Evolutionary conservation across 768 basidiomycete species (phyloP).

Genomic region (Steccherinum ochraceum): DNA sequence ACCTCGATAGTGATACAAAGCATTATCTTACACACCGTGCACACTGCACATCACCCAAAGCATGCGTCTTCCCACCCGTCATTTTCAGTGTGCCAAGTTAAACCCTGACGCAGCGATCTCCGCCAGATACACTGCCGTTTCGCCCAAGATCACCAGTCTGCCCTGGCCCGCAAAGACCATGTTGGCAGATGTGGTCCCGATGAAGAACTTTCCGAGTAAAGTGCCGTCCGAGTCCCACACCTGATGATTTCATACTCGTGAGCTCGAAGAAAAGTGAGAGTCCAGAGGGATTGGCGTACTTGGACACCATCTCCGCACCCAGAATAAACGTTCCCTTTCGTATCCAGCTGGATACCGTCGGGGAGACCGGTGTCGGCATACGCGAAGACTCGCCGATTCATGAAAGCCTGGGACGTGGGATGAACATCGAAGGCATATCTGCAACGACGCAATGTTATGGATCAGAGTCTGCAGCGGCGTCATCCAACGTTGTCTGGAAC

Average conservation of each 20-base stretch:
- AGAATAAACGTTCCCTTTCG: constrained; percentile 57
- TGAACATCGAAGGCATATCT: constrained; percentile 72
- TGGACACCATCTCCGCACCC: constrained; percentile 68
- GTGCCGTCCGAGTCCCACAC: constrained; percentile 51
- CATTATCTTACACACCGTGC: no score
- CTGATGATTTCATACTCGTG: no score
- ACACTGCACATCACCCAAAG: no score
- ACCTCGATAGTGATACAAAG: no score
- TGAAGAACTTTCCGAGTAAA: constrained; percentile 61
- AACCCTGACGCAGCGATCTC: constrained; percentile 28
- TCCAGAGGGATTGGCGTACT: constrained; percentile 31
- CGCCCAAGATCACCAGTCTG: constrained; percentile 32
- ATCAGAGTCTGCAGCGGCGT: neutral
- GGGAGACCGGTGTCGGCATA: constrained; percentile 60
- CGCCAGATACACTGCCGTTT: constrained; percentile 33
- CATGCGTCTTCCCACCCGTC: no score
- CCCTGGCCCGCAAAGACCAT: constrained; percentile 35
- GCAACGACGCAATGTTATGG: neutral
- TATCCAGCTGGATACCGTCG: constrained; percentile 64
- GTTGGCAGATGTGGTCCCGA: constrained; percentile 31
- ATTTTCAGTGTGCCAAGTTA: constrained; percentile 21
- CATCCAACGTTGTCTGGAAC: constrained; percentile 15
- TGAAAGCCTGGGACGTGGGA: constrained; percentile 42
- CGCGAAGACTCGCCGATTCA: constrained; percentile 61
- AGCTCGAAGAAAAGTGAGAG: no score